A percentile compares a stretch with the other conserved stretches of the same genome.
These are phyloP conservation scores for Recurvomyces mirabilis DNA, from an alignment of 495 filamentous ascomycete species.

Conservation along the genomic window DNA sequence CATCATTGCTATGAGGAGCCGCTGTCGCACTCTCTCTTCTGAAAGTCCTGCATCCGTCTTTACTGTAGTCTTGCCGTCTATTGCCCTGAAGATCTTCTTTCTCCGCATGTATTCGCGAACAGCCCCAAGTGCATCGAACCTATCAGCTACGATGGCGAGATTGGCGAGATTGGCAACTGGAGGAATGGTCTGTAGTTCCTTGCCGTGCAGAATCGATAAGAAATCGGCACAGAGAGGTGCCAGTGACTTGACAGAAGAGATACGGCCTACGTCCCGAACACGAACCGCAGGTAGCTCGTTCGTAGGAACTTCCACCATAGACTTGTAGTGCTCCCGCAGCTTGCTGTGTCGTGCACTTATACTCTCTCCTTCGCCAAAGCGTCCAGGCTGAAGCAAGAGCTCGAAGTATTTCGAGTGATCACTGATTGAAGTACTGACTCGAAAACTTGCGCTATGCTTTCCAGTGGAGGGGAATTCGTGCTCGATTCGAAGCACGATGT, in stretches of 20 bases:
- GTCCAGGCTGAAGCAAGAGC: slow-evolving; percentile 38
- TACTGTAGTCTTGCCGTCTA: slow-evolving; percentile 31
- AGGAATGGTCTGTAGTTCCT: slow-evolving; percentile 24
- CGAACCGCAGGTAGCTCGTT: slow-evolving; percentile 42
- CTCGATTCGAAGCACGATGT: slow-evolving; percentile 34
- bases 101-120: slow-evolving; percentile 39
- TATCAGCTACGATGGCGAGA: slow-evolving; percentile 55
- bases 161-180: slow-evolving; percentile 46
- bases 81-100: slow-evolving; percentile 23
- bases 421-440: slow-evolving; percentile 33
- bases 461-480: neutral
- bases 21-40: slow-evolving; percentile 53
- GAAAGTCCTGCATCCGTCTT: slow-evolving; percentile 25
- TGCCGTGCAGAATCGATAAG: slow-evolving; percentile 45
- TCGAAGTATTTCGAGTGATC: slow-evolving; percentile 49
- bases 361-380: slow-evolving; percentile 26
- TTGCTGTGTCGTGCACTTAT: slow-evolving; percentile 35
- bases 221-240: slow-evolving; percentile 45
- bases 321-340: slow-evolving; percentile 32
- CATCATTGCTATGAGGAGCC: slow-evolving; percentile 48
- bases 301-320: slow-evolving; percentile 36
- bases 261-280: slow-evolving; percentile 49
- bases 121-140: slow-evolving; percentile 44
- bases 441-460: slow-evolving; percentile 19
- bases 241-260: slow-evolving; percentile 39